These are phyloP conservation scores for Funneliformis geosporum DNA, from an alignment of 192 early-diverging fungal genomes.

Conservation along the genomic window DNA sequence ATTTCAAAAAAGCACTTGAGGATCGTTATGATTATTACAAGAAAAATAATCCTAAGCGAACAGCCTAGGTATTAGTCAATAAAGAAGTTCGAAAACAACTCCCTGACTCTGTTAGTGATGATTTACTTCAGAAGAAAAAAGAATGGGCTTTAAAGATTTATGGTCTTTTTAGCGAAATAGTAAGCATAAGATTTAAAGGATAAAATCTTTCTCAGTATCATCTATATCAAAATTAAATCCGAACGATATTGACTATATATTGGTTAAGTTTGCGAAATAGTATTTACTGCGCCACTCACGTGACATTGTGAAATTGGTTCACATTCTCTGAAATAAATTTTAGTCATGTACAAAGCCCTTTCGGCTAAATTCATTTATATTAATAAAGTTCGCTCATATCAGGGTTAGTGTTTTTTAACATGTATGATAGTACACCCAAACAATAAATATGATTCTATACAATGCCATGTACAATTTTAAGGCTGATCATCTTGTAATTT, in stretches of 20 bases:
- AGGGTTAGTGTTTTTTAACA: too few species aligned
- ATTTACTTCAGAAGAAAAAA: neutral
- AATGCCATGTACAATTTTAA: too few species aligned
- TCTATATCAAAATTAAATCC: neutral
- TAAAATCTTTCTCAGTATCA: neutral
- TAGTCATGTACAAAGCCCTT: too few species aligned
- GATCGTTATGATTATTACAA: conserved; percentile 8
- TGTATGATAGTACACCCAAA: too few species aligned
- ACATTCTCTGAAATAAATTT: conserved; percentile 2
- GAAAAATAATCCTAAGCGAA: conserved; percentile 16
- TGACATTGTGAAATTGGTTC: neutral
- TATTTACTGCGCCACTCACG: neutral
- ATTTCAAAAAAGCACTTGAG: neutral
- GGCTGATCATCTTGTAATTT: too few species aligned
- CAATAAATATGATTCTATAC: too few species aligned
- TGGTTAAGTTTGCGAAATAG: neutral
- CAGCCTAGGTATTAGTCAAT: conserved; percentile 2
- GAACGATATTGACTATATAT: neutral
- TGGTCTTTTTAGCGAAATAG: neutral
- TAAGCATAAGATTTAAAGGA: neutral
- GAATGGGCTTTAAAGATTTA: conserved; percentile 4
- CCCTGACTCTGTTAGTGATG: conserved; percentile 3
- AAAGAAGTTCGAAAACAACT: conserved; percentile 18
- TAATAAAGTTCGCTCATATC: too few species aligned
- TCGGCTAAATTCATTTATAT: too few species aligned